These are phyloP conservation scores for Tuber calosporum DNA, from an alignment of 495 filamentous ascomycete species.

Conservation along the genomic window DNA sequence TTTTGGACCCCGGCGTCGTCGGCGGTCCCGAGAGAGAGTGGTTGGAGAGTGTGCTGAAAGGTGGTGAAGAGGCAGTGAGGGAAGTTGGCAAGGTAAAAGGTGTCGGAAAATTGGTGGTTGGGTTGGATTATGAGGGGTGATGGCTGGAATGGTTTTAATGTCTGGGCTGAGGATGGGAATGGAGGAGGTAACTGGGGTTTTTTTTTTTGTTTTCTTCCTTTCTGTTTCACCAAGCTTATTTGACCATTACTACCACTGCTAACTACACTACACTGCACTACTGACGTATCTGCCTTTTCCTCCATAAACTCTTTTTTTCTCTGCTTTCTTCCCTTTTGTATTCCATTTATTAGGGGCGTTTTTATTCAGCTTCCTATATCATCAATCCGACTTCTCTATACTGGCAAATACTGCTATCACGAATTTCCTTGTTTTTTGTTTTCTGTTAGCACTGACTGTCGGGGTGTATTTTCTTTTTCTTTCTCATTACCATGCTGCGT, in stretches of 20 bases:
- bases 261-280: neutral
- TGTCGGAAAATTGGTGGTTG: slow-evolving; percentile 40
- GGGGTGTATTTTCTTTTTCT: slow-evolving; percentile 19
- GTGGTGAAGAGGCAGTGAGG: slow-evolving; percentile 39
- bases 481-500: slow-evolving; percentile 15
- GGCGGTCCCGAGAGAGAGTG: slow-evolving; percentile 37
- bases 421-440: slow-evolving; percentile 30
- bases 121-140: slow-evolving; percentile 38
- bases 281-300: slow-evolving; percentile 1
- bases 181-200: slow-evolving; percentile 10
- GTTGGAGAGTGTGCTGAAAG: slow-evolving; percentile 35
- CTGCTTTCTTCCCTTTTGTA: neutral
- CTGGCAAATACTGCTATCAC: slow-evolving; percentile 14
- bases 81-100: slow-evolving; percentile 39
- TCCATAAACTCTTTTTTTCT: neutral
- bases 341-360: slow-evolving; percentile 1
- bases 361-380: neutral
- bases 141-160: slow-evolving; percentile 11
- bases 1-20: slow-evolving; percentile 34
- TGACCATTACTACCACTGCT: neutral
- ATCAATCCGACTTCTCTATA: neutral
- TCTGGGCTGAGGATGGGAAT: slow-evolving; percentile 3
- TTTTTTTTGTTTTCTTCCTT: slow-evolving; percentile 11
- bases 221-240: slow-evolving; percentile 5
- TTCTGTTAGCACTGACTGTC: slow-evolving; percentile 9